phyloP scores from a whole-genome alignment of 495 filamentous ascomycete genomes.

The Aspergillus leporis region DNA sequence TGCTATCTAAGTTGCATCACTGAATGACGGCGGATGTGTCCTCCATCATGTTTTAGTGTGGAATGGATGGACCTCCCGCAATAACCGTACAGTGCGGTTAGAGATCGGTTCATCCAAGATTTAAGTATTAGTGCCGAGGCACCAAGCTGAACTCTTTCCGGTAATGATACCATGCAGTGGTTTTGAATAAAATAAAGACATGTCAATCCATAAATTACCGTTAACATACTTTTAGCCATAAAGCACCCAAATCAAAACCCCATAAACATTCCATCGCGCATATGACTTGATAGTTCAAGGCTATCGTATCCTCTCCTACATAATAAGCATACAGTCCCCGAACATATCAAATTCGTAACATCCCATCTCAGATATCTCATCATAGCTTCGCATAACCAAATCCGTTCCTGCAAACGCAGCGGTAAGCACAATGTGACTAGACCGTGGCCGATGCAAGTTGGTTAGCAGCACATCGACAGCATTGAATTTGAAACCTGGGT shows the following conservation, averaged over 20 bases:
- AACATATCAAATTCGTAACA: conserved; percentile 2
- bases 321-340: not conserved
- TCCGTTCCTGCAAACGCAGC: not conserved
- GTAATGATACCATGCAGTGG: no score
- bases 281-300: not conserved
- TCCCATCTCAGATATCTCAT: not conserved
- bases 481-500: not conserved
- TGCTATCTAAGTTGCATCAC: no score
- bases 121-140: no score
- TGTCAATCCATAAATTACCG: no score
- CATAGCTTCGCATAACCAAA: not conserved
- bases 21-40: no score
- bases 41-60: no score
- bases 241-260: not conserved
- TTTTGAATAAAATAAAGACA: no score
- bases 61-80: no score
- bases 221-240: no score
- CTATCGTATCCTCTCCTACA: not conserved
- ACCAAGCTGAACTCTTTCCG: no score
- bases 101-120: no score
- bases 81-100: no score
- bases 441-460: not conserved
- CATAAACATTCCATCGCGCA: not conserved
- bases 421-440: conserved; percentile 1
- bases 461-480: conserved; percentile 1